Percentiles rank a stretch among this genome's conserved stretches.
Conservation (phyloP, 1,139 yeast genomes). For the Candida labiduridarum region DNA sequence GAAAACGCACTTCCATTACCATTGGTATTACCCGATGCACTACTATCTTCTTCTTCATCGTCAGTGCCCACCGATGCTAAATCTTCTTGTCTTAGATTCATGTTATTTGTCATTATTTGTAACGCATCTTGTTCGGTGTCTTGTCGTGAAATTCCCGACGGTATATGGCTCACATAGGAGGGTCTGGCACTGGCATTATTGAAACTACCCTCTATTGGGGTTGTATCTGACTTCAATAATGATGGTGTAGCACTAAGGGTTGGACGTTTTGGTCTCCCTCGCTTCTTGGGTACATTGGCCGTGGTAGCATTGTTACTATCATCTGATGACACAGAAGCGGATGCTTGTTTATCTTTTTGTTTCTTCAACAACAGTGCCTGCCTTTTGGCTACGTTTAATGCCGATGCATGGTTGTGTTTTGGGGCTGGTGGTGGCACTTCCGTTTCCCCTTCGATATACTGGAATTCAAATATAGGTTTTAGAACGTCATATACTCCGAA, state of each 20-base stretch:
- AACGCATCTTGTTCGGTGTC: conserved; percentile 48
- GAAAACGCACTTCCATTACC: conserved; percentile 18
- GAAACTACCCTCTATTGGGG: conserved; percentile 25
- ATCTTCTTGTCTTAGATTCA: conserved; percentile 42
- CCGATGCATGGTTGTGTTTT: conserved; percentile 75
- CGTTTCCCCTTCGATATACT: conserved; percentile 55
- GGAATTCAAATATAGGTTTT: conserved; percentile 68
- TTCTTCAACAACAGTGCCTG: conserved; percentile 21
- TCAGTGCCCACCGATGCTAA: conserved; percentile 39
- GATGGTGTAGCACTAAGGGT: conserved; percentile 30
- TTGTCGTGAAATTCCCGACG: conserved; percentile 34
- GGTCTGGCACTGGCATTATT: conserved; percentile 21
- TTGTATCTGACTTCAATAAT: conserved; percentile 35
- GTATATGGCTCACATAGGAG: conserved; percentile 21
- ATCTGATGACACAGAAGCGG: conserved; percentile 13
- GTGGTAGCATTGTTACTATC: conserved; percentile 16
- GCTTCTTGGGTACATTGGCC: conserved; percentile 35
- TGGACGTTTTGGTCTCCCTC: conserved; percentile 51
- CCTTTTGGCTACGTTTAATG: conserved; percentile 51
- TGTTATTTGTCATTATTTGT: conserved; percentile 35
- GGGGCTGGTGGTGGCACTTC: conserved; percentile 83
- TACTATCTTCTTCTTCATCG: conserved; percentile 29
- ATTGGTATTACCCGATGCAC: conserved; percentile 15
- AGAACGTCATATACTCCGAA: conserved; percentile 72
- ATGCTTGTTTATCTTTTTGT: conserved; percentile 10